These are phyloP conservation scores for Hanseniaspora meyeri DNA, from an alignment of 805 yeast species.

Conservation along the genomic window DNA sequence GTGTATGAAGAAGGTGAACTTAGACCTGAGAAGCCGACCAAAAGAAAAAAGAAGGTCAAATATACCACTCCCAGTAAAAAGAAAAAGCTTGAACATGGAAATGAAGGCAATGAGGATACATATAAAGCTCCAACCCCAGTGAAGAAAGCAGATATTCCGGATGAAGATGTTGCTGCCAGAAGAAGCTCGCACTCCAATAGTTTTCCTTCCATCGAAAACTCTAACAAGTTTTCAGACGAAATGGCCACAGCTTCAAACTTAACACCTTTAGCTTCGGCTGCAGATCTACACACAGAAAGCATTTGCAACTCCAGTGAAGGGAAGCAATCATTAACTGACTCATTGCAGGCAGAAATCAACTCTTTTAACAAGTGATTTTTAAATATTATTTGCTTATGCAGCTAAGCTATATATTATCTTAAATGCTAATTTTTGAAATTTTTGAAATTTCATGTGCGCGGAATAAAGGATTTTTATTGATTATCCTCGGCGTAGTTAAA, in stretches of 20 bases:
- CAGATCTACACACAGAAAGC: conserved; percentile 5
- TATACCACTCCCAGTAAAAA: conserved; percentile 22
- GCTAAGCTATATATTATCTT: too few relatives aligned
- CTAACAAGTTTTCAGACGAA: conserved; percentile 4
- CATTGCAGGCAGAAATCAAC: conserved; percentile 8
- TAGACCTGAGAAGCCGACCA: conserved; percentile 52
- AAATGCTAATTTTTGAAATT: too few relatives aligned
- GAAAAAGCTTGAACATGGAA: conserved; percentile 24
- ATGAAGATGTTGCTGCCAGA: neutral
- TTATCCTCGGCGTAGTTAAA: too few relatives aligned
- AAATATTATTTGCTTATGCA: too few relatives aligned
- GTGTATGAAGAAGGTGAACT: conserved; percentile 71
- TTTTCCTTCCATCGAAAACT: conserved; percentile 2
- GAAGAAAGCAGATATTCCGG: neutral
- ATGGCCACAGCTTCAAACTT: neutral
- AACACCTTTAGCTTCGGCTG: conserved; percentile 1
- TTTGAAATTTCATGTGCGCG: too few relatives aligned
- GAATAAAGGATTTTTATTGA: too few relatives aligned
- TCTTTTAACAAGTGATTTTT: neutral
- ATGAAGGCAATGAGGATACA: conserved; percentile 13
- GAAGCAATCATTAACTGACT: conserved; percentile 12
- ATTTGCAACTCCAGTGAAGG: conserved; percentile 7
- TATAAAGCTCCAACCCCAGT: conserved; percentile 15
- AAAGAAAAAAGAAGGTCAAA: conserved; percentile 34
- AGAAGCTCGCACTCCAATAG: neutral